Percentiles rank a stretch among this genome's conserved stretches.
These are phyloP conservation scores for Fraxinus platypoda DNA, from an alignment of 305 asterid species.

Conservation along the genomic window DNA sequence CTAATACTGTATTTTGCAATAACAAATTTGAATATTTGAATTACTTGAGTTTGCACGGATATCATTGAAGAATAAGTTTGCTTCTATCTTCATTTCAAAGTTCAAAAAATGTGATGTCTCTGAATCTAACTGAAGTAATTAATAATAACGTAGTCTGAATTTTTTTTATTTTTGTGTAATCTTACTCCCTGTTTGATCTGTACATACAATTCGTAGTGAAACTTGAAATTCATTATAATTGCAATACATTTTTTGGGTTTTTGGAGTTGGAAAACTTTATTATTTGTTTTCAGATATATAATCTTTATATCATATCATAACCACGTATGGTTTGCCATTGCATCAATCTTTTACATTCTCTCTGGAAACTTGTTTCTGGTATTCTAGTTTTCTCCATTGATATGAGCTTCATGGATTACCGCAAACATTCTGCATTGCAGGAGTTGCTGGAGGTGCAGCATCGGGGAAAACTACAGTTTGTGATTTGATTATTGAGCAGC, in stretches of 20 bases:
- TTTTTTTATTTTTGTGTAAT: neutral
- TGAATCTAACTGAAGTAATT: neutral
- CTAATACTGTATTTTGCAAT: neutral
- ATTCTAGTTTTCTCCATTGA: neutral
- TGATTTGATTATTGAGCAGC: slow-evolving; percentile 96
- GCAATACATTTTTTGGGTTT: neutral
- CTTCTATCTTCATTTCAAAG: neutral
- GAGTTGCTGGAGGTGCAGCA: slow-evolving; percentile 99
- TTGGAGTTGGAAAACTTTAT: neutral
- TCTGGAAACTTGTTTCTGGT: neutral
- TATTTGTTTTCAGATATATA: neutral
- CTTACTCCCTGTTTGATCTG: neutral
- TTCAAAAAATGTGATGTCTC: neutral
- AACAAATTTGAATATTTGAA: neutral
- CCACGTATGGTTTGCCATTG: neutral
- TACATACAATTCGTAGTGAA: neutral
- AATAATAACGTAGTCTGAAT: neutral
- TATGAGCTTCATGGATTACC: slow-evolving; percentile 17
- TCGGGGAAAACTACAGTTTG: slow-evolving; percentile 97
- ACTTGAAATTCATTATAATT: neutral
- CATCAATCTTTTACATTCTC: neutral
- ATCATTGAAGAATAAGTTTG: neutral
- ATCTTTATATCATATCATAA: neutral
- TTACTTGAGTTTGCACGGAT: neutral
- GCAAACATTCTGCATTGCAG: slow-evolving; percentile 38